Conservation (phyloP, 306 rosid genomes). For the Gastrolobium villosum region DNA sequence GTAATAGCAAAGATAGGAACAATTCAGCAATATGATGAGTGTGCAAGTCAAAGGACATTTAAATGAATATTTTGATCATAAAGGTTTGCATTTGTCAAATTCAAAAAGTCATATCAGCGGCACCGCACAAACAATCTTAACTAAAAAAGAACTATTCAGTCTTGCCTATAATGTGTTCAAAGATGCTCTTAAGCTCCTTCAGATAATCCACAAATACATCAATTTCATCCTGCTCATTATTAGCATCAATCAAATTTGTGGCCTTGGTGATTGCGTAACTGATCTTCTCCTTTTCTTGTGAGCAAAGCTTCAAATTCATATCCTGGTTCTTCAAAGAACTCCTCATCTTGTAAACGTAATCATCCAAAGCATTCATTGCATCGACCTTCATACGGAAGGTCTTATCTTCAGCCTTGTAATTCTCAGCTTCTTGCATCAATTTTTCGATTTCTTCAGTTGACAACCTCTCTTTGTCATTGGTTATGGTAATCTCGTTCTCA, state of each 20-base stretch:
- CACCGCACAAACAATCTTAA: too few species aligned
- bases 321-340: constrained; percentile 42
- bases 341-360: constrained; percentile 52
- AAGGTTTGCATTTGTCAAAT: too few species aligned
- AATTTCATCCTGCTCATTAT: not conserved
- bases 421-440: constrained; percentile 58
- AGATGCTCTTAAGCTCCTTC: constrained; percentile 33
- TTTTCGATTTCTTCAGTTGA: constrained; percentile 51
- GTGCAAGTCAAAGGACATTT: too few species aligned
- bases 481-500: constrained; percentile 50
- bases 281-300: constrained; percentile 49
- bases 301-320: not conserved
- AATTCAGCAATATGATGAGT: too few species aligned
- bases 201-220: not conserved
- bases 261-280: constrained; percentile 51
- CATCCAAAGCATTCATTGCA: constrained; percentile 50
- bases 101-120: too few species aligned
- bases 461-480: constrained; percentile 50
- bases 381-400: constrained; percentile 51
- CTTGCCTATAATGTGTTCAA: not conserved
- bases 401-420: constrained; percentile 55
- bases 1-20: too few species aligned
- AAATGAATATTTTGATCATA: too few species aligned
- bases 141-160: too few species aligned
- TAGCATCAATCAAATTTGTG: constrained; percentile 44